phyloP scores from a whole-genome alignment of 208 protist species.

The Wallacemonas sp. region DNA sequence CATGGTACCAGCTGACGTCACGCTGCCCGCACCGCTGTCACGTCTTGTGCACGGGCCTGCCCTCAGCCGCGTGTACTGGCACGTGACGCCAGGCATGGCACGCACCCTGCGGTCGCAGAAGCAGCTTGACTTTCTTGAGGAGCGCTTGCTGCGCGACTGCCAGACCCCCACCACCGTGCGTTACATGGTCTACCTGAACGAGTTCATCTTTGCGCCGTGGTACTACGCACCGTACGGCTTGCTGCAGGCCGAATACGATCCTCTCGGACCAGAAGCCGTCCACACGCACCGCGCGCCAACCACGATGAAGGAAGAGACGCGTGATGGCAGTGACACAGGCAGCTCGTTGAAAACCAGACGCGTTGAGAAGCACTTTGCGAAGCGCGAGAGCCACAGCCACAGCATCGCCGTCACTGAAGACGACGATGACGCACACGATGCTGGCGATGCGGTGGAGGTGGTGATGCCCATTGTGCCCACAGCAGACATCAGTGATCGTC shows the following conservation, averaged over 20 bases:
- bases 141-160: constrained; percentile 82
- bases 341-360: not conserved
- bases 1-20: too few relatives aligned
- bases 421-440: not conserved
- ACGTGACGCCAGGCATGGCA: constrained; percentile 79
- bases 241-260: constrained; percentile 75
- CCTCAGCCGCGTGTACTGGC: constrained; percentile 62
- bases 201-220: constrained; percentile 79
- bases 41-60: constrained; percentile 23
- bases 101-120: constrained; percentile 58
- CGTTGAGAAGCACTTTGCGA: not conserved
- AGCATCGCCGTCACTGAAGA: constrained; percentile 1
- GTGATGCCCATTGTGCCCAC: too few relatives aligned
- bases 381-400: not conserved
- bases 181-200: constrained; percentile 72
- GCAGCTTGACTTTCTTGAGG: constrained; percentile 79
- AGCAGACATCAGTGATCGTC: too few relatives aligned
- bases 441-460: too few relatives aligned
- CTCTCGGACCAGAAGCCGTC: constrained; percentile 26
- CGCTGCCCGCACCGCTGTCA: not conserved
- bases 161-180: constrained; percentile 78
- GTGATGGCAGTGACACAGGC: not conserved
- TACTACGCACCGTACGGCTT: constrained; percentile 86
- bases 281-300: not conserved
- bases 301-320: too few relatives aligned